Conservation (phyloP, 306 rosid genomes). For the Luffa acutangula region DNA sequence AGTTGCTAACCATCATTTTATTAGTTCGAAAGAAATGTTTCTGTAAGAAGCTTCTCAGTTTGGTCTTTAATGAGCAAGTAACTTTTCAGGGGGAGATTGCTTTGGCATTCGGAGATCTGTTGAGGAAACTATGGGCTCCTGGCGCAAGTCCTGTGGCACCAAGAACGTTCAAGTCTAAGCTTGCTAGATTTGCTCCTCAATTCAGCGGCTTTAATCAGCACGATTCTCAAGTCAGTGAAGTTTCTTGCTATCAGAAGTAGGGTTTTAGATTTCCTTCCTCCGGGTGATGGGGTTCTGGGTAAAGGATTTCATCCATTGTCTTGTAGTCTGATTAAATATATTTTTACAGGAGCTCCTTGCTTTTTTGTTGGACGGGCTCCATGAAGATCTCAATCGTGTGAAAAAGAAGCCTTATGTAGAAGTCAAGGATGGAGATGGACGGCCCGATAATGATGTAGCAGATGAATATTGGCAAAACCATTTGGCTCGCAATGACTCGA, state of each 20-base stretch:
- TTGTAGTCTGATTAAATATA: constrained; percentile 16
- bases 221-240: constrained; percentile 87
- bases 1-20: background rate
- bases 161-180: constrained; percentile 75
- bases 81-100: constrained; percentile 92
- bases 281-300: constrained; percentile 14
- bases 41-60: background rate
- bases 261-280: constrained; percentile 20
- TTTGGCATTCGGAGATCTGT: constrained; percentile 83
- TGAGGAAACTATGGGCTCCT: constrained; percentile 98
- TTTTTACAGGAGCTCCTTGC: constrained; percentile 80
- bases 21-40: background rate
- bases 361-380: constrained; percentile 95
- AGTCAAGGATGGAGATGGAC: constrained; percentile 83
- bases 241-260: constrained; percentile 13
- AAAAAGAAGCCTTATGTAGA: constrained; percentile 90
- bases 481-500: constrained; percentile 91
- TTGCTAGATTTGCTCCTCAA: constrained; percentile 95
- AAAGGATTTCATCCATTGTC: constrained; percentile 1
- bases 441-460: constrained; percentile 72
- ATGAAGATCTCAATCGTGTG: constrained; percentile 97
- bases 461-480: constrained; percentile 96
- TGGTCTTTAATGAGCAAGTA: constrained; percentile 11
- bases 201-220: constrained; percentile 99
- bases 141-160: constrained; percentile 85